Evolutionary conservation across 352 stramenopile genomes (phyloP).

Genomic region (Saprolegnia diclina): DNA sequence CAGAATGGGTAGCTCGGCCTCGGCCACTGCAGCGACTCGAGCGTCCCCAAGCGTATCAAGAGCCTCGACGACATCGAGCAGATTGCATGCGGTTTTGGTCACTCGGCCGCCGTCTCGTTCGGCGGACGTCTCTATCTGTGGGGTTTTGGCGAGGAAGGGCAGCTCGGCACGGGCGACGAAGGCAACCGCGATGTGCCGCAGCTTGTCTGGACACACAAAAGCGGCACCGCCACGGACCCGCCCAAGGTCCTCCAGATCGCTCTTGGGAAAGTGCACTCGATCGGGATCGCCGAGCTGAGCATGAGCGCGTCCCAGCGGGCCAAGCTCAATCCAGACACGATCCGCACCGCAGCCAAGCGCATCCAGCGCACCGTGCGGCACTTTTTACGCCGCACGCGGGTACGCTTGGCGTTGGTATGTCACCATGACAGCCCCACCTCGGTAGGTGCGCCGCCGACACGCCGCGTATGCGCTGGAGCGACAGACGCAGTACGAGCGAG

Average conservation of each 20-base stretch:
- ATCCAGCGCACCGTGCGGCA: conserved; percentile 5
- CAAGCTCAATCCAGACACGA: conserved; percentile 6
- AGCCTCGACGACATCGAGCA: background rate
- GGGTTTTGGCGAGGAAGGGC: conserved; percentile 23
- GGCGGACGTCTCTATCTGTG: conserved; percentile 1
- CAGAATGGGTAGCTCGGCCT: background rate
- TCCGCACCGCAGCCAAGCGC: background rate
- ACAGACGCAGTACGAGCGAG: background rate
- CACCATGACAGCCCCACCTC: background rate
- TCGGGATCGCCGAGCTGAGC: background rate
- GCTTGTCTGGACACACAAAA: background rate
- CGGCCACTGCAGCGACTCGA: background rate
- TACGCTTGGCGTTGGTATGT: background rate
- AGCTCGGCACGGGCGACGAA: conserved; percentile 16
- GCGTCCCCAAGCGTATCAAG: conserved; percentile 14
- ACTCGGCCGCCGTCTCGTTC: conserved; percentile 6
- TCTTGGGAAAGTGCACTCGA: conserved; percentile 19
- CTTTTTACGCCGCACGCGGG: background rate
- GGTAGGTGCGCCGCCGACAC: no score
- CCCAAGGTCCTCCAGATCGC: conserved; percentile 5
- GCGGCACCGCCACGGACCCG: background rate
- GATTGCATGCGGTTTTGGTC: conserved; percentile 9
- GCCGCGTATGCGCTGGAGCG: no score
- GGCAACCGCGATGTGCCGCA: conserved; percentile 16
- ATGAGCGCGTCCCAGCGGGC: background rate